Base-by-base conservation (phyloP, 2,329 filamentous ascomycete genomes). In the Exophiala alcalophila region DNA sequence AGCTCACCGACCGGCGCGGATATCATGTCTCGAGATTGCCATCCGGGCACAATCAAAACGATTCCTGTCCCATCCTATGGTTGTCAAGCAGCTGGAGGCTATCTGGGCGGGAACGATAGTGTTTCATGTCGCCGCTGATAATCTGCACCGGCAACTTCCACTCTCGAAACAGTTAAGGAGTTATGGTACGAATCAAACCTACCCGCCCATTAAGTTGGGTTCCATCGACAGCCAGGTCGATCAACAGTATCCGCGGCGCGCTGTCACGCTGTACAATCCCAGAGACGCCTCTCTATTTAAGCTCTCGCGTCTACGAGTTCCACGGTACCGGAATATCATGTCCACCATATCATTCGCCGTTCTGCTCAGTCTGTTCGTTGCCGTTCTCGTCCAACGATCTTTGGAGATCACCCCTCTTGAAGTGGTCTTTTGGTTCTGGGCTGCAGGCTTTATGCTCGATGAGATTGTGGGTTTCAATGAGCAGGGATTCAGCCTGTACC, bases 31-130 rank as follows among this genome's bases (percentile, higher is more conserved):
- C 21, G 91, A 96, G 67, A 83, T 97, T 44, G 90, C 91, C 48
- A 96, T 97, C 58, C 81, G 88, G 54, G 88, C 90, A 14, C 90
- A 90, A 50, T 86, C 91, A 15, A 96, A 97, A 67, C 84, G 88
- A 55, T 94, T 96, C 56, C 73, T 97, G 4, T 85, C 91, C 6
- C 90, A 96, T 59, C 90, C 91, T 1, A 72, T 96, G 3, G 89
- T 96, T 1, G 84, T 96, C 6, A 88, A 94, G 63, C 90, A 96
- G 61, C 73, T 97, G n/a, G 89, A 96, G 64, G 90, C 89, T 30
- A 95, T 97, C 49, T 97, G 91, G 91, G 91, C 88, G 14, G 91
- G 91, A 19, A 91, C 86, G 12, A 92, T 97, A 53, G 89, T 92
- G 54, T 96, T 97, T 60, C 89, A 95, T 65, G 92, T 88, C 2